Evolutionary conservation across 805 yeast species (phyloP), one percentile per base, ranked within the genome.

Genomic region (Teunomyces lycoperdinae): DNA sequence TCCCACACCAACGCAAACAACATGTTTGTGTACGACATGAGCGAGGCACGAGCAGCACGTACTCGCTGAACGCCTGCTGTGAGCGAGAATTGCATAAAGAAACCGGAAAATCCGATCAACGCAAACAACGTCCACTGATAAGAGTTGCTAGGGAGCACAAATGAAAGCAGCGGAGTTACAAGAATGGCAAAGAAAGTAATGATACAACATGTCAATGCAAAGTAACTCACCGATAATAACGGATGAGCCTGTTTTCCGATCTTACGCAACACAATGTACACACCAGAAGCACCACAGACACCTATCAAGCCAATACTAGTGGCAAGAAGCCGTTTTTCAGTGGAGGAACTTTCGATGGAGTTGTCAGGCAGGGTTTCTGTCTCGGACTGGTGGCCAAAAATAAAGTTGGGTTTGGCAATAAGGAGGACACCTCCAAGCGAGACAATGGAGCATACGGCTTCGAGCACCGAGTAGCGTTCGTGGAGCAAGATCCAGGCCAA

Each of bases 1-100:
- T 90, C 97, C 81, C 91, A 84, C 29, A 86, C 49, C 13, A 89
- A 68, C 0, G 96, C 92, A 67, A 85, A 89, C 1, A 90, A 68
- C 74, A 90, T 77, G 58, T 84, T 88, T 1, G 90, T 76, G 62
- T 91, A 91, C 2, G 79, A 69, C 81, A 89, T 83, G 50, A 87
- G 75, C 9, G 91, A 76, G 0, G 90, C 88, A 48, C 87, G 76
- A 3, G 89, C 82, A 0, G 96, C 95, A 45, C 73, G 71, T 52
- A 87, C 96, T 46, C 88, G 73, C 62, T 89, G 96, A 44, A 90
- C 78, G 0, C 96, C 97, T 7, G 88, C 81, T 0, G 97, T 87
- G 42, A 87, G 66, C 32, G 84, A 68, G 58, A 83, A 84, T 63
- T 91, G 97, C 84, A 85, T 86, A 50, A 83, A 67, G 64, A 90